Percentiles rank a stretch among this genome's conserved stretches.
Conservation (phyloP, 306 rosid genomes). For the Pterocarpus santalinus region DNA sequence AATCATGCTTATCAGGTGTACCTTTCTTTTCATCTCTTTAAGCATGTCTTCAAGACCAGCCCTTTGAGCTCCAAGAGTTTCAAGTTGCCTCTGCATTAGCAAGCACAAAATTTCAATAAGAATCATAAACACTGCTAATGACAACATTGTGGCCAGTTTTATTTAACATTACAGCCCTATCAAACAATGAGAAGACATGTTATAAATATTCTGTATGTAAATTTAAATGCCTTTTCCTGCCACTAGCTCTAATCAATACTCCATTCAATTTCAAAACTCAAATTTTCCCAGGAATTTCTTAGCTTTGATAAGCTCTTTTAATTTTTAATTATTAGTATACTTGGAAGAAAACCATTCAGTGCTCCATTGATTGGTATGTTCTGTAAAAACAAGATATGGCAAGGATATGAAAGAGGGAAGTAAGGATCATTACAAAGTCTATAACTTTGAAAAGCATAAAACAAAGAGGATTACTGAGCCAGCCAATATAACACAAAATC, state of each 20-base stretch:
- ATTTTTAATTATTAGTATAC: not conserved
- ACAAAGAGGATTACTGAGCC: not conserved
- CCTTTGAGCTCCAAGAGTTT: conserved; percentile 96
- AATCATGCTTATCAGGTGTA: conserved; percentile 37
- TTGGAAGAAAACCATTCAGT: conserved; percentile 27
- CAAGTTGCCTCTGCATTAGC: conserved; percentile 91
- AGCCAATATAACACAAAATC: conserved; percentile 11
- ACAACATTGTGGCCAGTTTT: conserved; percentile 1
- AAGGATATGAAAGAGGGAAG: not conserved
- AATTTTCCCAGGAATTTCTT: conserved; percentile 16
- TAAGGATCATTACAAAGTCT: conserved; percentile 5
- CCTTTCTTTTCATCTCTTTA: conserved; percentile 99
- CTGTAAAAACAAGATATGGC: conserved; percentile 1
- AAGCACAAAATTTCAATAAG: conserved; percentile 47
- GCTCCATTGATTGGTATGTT: conserved; percentile 13
- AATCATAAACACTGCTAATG: conserved; percentile 35
- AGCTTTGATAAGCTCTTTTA: conserved; percentile 5
- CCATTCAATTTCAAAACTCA: conserved; percentile 32
- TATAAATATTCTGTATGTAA: not conserved
- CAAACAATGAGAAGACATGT: conserved; percentile 26
- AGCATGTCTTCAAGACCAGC: conserved; percentile 99
- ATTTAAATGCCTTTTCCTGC: not conserved
- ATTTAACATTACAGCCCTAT: conserved; percentile 16
- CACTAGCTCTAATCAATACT: conserved; percentile 18
- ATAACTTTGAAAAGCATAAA: not conserved